Percentiles rank a stretch among this genome's conserved stretches.
Evolutionary conservation across 768 basidiomycete species (phyloP).

Genomic region (Tulasnella sp.): DNA sequence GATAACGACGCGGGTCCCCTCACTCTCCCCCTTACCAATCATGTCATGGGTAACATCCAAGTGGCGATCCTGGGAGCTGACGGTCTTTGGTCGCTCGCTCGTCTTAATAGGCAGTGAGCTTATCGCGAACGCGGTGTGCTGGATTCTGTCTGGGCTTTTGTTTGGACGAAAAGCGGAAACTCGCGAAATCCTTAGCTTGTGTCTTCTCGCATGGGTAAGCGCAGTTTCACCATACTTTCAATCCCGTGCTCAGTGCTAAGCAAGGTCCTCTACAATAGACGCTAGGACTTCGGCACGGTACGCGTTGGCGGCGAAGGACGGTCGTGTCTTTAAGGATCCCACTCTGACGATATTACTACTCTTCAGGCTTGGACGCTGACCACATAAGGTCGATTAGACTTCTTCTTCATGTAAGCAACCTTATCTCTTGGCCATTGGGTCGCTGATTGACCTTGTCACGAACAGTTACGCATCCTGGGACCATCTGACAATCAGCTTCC

Average conservation of each 20-base stretch:
- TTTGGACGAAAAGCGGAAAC: slow-evolving; percentile 42
- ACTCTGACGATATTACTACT: no score
- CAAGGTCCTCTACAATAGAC: slow-evolving; percentile 37
- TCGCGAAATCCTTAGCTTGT: slow-evolving; percentile 48
- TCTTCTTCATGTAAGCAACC: neutral
- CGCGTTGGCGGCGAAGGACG: no score
- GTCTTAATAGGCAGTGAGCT: slow-evolving; percentile 47
- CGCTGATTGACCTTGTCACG: neutral
- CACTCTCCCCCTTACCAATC: neutral
- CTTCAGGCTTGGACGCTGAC: slow-evolving; percentile 69
- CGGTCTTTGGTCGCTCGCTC: slow-evolving; percentile 60
- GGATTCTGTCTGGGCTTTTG: slow-evolving; percentile 55
- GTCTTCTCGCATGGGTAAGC: slow-evolving; percentile 73
- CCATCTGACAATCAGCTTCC: neutral
- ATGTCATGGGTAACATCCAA: neutral
- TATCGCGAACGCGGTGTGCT: slow-evolving; percentile 52
- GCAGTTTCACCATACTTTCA: neutral
- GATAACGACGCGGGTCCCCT: neutral
- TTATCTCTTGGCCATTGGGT: neutral
- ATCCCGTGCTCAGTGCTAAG: neutral
- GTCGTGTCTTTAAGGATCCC: neutral
- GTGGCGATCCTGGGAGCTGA: slow-evolving; percentile 26
- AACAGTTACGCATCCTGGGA: neutral
- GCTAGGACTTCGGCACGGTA: slow-evolving; percentile 70
- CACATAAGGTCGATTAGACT: slow-evolving; percentile 64